Base-by-base conservation (phyloP, 2,329 filamentous ascomycete species). In the Zymoseptoria tritici region DNA sequence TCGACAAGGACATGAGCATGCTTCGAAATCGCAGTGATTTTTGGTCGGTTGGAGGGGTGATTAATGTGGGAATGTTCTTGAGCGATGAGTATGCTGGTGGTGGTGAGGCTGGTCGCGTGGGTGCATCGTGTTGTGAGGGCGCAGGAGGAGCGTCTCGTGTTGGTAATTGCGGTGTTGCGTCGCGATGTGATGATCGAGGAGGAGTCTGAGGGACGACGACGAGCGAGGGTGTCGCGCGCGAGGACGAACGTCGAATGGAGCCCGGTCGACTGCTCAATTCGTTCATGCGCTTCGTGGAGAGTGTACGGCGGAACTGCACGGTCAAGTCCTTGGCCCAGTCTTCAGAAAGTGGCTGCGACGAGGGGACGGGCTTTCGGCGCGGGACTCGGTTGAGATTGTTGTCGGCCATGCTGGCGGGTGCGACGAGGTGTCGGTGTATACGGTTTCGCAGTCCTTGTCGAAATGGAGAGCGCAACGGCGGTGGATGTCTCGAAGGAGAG, bases 211-310 rank as follows among this genome's bases (percentile, higher is more conserved):
- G 61, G 50, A 60, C 65, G 51, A 70, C 68, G 51, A 72, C 62
- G 52, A 67, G 64, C 11, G 69, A 68, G 19, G 66, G 66, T 58
- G 21, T 84, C 81, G 62, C 82, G 36, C 86, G 85, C 58, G 81
- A 79, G 46, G 80, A 78, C 46, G 79, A 78, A 66, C 85, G 83
- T 68, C 88, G 66, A 49, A 67, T 66, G 9, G 70, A 70, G 7
- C 60, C 60, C 3, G 71, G 66, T 54, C 70, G 62, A 46, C 66
- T 85, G 55, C 71, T 74, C 67, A 97, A 81, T 64, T 92, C 89
- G 73, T 90, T 92, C 80, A 96, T 85, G 74, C 91, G 85, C 79
- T 90, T 92, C 60, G 89, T 91, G 73, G 90, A 88, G 71, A 97
- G 81, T 62, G 96, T 79, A 65, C 91, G 88, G 73, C 96, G 90